phyloP scores from a whole-genome alignment of 2,329 filamentous ascomycete species.

The Arthrobotrys sinensis region DNA sequence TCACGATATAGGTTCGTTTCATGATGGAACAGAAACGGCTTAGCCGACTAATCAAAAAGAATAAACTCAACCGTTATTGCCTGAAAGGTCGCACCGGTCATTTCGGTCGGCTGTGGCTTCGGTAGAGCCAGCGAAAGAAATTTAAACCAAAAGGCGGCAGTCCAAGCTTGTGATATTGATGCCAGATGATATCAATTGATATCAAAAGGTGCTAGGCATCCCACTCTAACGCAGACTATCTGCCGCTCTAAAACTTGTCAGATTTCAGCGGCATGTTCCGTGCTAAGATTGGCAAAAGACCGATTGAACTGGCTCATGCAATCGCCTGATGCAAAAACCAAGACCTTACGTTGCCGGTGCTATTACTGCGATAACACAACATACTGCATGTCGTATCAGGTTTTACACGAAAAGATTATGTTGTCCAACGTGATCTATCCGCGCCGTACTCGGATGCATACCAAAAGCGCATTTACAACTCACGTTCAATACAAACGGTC shows the following conservation, averaged over 20 bases:
- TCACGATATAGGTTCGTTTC: conserved; percentile 41
- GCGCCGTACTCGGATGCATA: conserved; percentile 1
- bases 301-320: conserved; percentile 8
- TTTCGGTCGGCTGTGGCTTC: conserved; percentile 56
- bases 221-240: conserved; percentile 34
- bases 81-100: conserved; percentile 6
- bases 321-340: conserved; percentile 3
- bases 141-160: conserved; percentile 20
- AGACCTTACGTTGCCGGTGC: conserved; percentile 10
- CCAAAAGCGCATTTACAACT: conserved; percentile 33
- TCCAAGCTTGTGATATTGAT: conserved; percentile 35
- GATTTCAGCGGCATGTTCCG: conserved; percentile 56
- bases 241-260: conserved; percentile 46
- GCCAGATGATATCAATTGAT: conserved; percentile 28
- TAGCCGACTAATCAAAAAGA: conserved; percentile 13
- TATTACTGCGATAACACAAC: conserved; percentile 21
- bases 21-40: conserved; percentile 24
- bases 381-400: conserved; percentile 22
- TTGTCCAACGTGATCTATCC: conserved; percentile 37
- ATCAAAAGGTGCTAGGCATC: conserved; percentile 49
- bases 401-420: conserved; percentile 20
- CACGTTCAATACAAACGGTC: neutral
- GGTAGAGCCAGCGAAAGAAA: conserved; percentile 36
- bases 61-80: conserved; percentile 12
- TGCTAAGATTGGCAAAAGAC: conserved; percentile 7